Conservation (phyloP, 1,139 yeast species). For the Saccharomyces hybrid region DNA sequence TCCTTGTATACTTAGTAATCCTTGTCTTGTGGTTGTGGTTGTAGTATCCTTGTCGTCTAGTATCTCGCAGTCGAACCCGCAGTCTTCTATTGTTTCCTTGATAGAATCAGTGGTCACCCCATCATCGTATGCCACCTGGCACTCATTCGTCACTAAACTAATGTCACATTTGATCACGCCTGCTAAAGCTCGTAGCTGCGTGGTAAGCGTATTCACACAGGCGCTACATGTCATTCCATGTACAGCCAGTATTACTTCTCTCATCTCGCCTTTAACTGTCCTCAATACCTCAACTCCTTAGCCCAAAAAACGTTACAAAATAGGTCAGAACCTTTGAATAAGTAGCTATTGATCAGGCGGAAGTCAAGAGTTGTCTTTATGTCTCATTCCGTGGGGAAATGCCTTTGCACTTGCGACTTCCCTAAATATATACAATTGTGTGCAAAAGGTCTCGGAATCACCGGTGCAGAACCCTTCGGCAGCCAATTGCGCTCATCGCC, state of each 20-base stretch:
- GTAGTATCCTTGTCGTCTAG: slow-evolving; percentile 14
- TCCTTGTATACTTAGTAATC: slow-evolving; percentile 38
- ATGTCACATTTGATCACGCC: slow-evolving; percentile 53
- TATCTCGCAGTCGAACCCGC: slow-evolving; percentile 59
- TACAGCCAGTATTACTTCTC: slow-evolving; percentile 29
- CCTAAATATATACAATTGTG: background rate
- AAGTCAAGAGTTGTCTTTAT: background rate
- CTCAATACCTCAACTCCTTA: background rate
- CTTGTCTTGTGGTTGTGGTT: background rate
- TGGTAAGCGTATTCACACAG: slow-evolving; percentile 60
- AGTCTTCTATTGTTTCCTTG: slow-evolving; percentile 52
- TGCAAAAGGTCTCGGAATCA: background rate
- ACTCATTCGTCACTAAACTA: slow-evolving; percentile 70
- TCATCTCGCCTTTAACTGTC: slow-evolving; percentile 5
- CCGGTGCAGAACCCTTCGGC: slow-evolving; percentile 1
- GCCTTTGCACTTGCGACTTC: background rate
- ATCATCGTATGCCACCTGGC: slow-evolving; percentile 44
- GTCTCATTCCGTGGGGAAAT: background rate
- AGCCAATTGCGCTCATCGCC: background rate
- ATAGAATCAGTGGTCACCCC: slow-evolving; percentile 33
- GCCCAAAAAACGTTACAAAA: background rate
- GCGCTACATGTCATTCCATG: slow-evolving; percentile 87
- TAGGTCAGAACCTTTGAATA: background rate
- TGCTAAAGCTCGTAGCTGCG: slow-evolving; percentile 39
- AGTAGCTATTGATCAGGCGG: background rate